Percentiles rank a stretch among this genome's conserved stretches.
Conservation (phyloP, 345 rosid species). For the Ceriops decandra region DNA sequence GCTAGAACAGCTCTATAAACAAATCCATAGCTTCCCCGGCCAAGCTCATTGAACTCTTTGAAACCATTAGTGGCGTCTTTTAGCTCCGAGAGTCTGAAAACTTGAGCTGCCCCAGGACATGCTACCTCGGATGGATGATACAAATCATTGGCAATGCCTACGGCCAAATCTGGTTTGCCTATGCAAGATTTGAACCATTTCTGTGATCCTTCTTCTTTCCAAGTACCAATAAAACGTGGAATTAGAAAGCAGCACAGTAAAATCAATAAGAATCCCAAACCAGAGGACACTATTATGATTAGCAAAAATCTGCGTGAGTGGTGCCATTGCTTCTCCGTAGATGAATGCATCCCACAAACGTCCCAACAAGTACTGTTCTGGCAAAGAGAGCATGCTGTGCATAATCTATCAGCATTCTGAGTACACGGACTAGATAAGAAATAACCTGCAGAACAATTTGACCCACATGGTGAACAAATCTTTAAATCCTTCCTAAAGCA, state of each 20-base stretch:
- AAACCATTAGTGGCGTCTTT: slow-evolving; percentile 93
- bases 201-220: slow-evolving; percentile 39
- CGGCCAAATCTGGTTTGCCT: slow-evolving; percentile 50
- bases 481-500: slow-evolving; percentile 62
- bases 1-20: slow-evolving; percentile 77
- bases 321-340: slow-evolving; percentile 44
- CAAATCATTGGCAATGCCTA: slow-evolving; percentile 32
- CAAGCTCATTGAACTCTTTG: slow-evolving; percentile 90
- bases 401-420: slow-evolving; percentile 58
- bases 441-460: slow-evolving; percentile 67
- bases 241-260: slow-evolving; percentile 46
- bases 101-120: slow-evolving; percentile 66
- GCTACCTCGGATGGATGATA: slow-evolving; percentile 36
- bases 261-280: slow-evolving; percentile 40
- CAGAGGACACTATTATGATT: slow-evolving; percentile 46
- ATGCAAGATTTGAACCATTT: slow-evolving; percentile 52
- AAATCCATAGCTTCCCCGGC: slow-evolving; percentile 86
- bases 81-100: slow-evolving; percentile 74
- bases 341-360: slow-evolving; percentile 49
- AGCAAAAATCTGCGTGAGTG: slow-evolving; percentile 34
- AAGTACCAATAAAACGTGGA: slow-evolving; percentile 33
- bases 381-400: slow-evolving; percentile 87
- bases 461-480: slow-evolving; percentile 72
- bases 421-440: slow-evolving; percentile 80
- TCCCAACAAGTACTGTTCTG: slow-evolving; percentile 81